Percentiles rank a stretch among this genome's conserved stretches.
Evolutionary conservation across 2,329 filamentous ascomycete genomes (phyloP).

Genomic region (Sporothrix dimorphospora): DNA sequence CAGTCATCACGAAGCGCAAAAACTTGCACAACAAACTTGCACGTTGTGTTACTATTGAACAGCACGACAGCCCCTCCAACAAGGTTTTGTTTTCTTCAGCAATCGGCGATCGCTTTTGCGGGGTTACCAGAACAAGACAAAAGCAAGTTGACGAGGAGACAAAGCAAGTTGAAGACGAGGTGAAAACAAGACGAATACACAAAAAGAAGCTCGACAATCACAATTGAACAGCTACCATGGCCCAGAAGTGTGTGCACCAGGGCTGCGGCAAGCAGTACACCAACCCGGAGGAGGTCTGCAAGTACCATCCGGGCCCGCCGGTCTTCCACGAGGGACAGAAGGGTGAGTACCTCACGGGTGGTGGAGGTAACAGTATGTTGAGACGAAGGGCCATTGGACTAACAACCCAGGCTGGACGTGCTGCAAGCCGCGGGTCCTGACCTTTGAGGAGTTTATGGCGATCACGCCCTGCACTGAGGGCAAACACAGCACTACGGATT

Average conservation of each 20-base stretch:
- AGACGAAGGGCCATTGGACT: not conserved
- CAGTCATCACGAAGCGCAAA: not conserved
- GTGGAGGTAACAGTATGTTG: not conserved
- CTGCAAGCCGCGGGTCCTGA: conserved; percentile 94
- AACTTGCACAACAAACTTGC: no score
- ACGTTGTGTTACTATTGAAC: not conserved
- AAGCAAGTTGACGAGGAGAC: no score
- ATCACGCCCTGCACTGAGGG: conserved; percentile 93
- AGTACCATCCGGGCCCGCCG: conserved; percentile 91
- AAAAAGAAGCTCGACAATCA: not conserved
- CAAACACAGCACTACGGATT: conserved; percentile 86
- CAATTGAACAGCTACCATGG: conserved; percentile 52
- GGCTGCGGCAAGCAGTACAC: conserved; percentile 89
- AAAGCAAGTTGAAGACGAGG: no score
- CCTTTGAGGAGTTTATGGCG: conserved; percentile 95
- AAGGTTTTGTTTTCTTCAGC: conserved; percentile 4
- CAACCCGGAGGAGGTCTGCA: conserved; percentile 79
- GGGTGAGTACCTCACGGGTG: conserved; percentile 62
- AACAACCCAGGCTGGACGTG: conserved; percentile 84
- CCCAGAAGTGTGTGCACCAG: conserved; percentile 92
- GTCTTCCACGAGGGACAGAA: conserved; percentile 98
- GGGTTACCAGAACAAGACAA: no score
- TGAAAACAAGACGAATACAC: not conserved
- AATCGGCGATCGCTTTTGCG: not conserved
- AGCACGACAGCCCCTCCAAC: not conserved